Conservation (phyloP, 495 filamentous ascomycete species). For the Neurospora sp. region DNA sequence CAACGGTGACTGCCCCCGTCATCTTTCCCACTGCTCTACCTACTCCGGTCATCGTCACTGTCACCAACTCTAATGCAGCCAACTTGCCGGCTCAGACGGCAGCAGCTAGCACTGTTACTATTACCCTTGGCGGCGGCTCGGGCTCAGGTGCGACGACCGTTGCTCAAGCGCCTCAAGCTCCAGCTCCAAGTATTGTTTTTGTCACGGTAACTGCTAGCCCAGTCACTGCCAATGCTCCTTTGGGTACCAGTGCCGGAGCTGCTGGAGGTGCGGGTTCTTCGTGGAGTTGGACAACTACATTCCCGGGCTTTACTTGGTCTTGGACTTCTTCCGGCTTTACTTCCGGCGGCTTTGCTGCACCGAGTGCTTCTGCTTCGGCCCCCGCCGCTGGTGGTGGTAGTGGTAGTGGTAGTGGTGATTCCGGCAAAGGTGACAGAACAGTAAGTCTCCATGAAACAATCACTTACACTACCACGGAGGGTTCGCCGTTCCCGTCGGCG, state of each 20-base stretch:
- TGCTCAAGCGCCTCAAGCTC: not conserved
- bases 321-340: not conserved
- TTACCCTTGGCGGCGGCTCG: not conserved
- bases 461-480: not conserved
- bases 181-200: not conserved
- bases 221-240: not conserved
- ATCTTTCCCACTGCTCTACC: not conserved
- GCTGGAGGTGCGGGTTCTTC: not conserved
- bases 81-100: not conserved
- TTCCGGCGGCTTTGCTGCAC: not conserved
- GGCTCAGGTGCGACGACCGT: not conserved
- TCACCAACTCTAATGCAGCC: not conserved
- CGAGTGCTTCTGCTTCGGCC: not conserved
- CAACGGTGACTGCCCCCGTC: not conserved
- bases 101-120: not conserved
- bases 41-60: not conserved
- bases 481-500: not conserved
- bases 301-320: not conserved
- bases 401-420: not conserved
- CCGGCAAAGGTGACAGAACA: not conserved
- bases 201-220: not conserved
- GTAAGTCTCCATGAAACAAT: not conserved
- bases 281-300: not conserved
- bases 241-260: not conserved
- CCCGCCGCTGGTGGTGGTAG: not conserved